These are phyloP conservation scores for Talaromyces liani DNA, from an alignment of 495 filamentous ascomycete species.

Conservation along the genomic window DNA sequence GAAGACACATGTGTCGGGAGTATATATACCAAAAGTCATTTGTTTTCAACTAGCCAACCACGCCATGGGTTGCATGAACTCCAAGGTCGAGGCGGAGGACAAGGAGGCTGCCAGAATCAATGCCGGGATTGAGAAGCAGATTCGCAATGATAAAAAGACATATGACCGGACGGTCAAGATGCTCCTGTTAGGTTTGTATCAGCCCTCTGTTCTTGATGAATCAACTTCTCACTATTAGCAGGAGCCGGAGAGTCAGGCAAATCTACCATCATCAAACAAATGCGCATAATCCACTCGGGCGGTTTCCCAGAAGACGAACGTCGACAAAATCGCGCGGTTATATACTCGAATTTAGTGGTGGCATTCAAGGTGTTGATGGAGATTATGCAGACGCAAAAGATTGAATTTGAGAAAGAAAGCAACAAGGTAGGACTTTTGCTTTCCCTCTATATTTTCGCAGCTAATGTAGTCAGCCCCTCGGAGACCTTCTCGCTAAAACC, in stretches of 20 bases:
- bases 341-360: slow-evolving; percentile 86
- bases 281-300: slow-evolving; percentile 94
- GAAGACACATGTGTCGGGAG: background rate
- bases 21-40: background rate
- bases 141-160: slow-evolving; percentile 76
- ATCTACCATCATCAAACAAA: slow-evolving; percentile 97
- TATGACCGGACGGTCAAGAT: slow-evolving; percentile 77
- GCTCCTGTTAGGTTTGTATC: slow-evolving; percentile 61
- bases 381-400: slow-evolving; percentile 81
- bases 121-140: slow-evolving; percentile 64
- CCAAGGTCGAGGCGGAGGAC: slow-evolving; percentile 31
- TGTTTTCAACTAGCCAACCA: background rate
- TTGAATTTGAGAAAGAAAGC: slow-evolving; percentile 65
- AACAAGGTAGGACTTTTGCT: slow-evolving; percentile 53
- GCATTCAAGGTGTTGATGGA: slow-evolving; percentile 86
- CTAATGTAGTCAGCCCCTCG: slow-evolving; percentile 20
- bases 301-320: slow-evolving; percentile 89
- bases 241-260: slow-evolving; percentile 97
- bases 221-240: slow-evolving; percentile 21
- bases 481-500: slow-evolving; percentile 26
- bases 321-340: slow-evolving; percentile 86
- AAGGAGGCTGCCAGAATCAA: slow-evolving; percentile 34
- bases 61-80: slow-evolving; percentile 36
- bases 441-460: background rate
- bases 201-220: background rate